phyloP scores from a whole-genome alignment of 345 rosid species.

The Eucalyptus tenuipes region DNA sequence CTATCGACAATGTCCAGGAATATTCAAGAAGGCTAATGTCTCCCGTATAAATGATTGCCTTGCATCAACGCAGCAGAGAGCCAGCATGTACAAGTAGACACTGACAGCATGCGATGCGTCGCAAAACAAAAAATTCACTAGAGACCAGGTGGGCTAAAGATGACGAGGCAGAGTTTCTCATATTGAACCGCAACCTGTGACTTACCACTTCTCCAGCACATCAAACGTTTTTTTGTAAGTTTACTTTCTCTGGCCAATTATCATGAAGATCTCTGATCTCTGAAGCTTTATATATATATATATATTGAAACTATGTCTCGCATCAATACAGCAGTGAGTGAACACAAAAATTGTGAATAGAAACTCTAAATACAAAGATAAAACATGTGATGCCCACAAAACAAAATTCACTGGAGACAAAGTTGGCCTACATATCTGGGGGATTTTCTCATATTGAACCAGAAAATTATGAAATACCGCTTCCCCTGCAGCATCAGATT shows the following conservation, averaged over 20 bases:
- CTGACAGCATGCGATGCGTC: neutral
- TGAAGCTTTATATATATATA: neutral
- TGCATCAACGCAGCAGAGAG: neutral
- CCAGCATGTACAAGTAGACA: neutral
- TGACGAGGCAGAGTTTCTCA: neutral
- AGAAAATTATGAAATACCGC: neutral
- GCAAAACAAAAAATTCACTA: neutral
- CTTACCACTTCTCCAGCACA: neutral
- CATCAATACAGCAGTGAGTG: neutral
- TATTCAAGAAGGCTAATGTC: neutral
- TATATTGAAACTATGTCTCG: neutral
- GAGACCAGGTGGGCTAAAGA: neutral
- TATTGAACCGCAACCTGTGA: neutral
- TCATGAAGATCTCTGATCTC: neutral
- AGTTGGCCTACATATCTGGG: neutral
- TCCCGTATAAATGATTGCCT: neutral
- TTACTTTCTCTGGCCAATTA: neutral
- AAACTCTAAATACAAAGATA: neutral
- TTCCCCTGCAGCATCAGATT: neutral
- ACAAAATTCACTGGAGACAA: neutral
- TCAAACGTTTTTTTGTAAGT: neutral
- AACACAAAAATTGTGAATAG: neutral
- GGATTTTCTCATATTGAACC: neutral
- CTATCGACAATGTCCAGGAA: neutral
- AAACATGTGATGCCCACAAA: neutral